Evolutionary conservation across 345 rosid genomes (phyloP), one percentile per base, ranked within the genome.

Genomic region (Pelargonium nanum): DNA sequence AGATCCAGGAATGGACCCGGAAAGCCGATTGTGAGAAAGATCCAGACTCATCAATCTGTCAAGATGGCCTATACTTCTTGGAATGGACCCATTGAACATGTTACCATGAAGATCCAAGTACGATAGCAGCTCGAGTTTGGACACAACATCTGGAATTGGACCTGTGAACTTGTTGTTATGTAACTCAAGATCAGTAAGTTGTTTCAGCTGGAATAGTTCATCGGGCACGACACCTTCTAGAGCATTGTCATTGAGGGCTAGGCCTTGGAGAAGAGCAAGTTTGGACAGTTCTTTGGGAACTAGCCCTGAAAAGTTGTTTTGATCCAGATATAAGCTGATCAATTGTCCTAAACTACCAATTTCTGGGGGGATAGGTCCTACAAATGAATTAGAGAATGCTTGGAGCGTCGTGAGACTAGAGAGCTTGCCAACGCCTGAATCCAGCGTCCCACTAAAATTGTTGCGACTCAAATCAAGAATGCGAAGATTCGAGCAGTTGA

Each of bases 241-340:
- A 26, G 64, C 60, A 63, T 91, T 91, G 20, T 51, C 48, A 51
- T 65, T 58, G 55, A 88, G 60, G 22, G 48, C 13, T 59, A 91
- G 88, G 57, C 96, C 97, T 62, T 91, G 94, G 24, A 88, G 84
- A 26, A 56, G 63, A 59, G 88, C 76, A 63, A 86, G 85, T 54
- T 70, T 81, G 19, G 91, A 86, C 7, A 88, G 60, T 61, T 83
- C 85, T 16, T 56, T 72, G 13, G 96, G 92, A 68, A 91, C 71
- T 10, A 12, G 44, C 19, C 96, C 95, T 0, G 88, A 77, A 64
- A 91, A 68, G 22, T 64, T 75, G 64, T 88, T 91, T 75, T 61
- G 74, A 13, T 71, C 44, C 16, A 91, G 88, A 16, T 50, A 8
- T 61, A 91, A 62, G 32, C 59, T 56, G 53, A 67, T 62, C 64